Percentiles rank a stretch among this genome's conserved stretches.
Evolutionary conservation across 2,329 filamentous ascomycete genomes (phyloP).

Genomic region (Alternaria brassicae): DNA sequence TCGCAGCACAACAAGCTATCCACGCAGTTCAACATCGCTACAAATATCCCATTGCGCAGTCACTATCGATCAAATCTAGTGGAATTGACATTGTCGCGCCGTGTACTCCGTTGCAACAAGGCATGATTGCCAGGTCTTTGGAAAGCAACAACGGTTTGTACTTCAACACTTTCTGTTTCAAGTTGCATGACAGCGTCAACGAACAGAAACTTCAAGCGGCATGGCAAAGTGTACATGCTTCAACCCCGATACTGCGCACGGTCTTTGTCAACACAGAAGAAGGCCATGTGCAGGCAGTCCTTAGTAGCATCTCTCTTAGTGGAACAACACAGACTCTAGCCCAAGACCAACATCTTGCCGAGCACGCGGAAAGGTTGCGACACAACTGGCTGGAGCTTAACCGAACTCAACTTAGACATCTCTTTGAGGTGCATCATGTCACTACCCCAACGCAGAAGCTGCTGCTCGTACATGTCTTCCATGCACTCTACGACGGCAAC

Average conservation of each 20-base stretch:
- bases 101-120: constrained; percentile 85
- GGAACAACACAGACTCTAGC: constrained; percentile 26
- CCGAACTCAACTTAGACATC: constrained; percentile 55
- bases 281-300: constrained; percentile 76
- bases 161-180: constrained; percentile 76
- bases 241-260: constrained; percentile 73
- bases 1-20: constrained; percentile 66
- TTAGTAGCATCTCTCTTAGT: constrained; percentile 52
- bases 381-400: constrained; percentile 64
- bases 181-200: constrained; percentile 58
- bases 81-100: constrained; percentile 77
- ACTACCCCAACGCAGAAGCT: constrained; percentile 38
- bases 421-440: constrained; percentile 61
- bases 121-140: constrained; percentile 77
- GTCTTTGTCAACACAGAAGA: constrained; percentile 75
- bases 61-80: constrained; percentile 58
- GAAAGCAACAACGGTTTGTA: constrained; percentile 68
- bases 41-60: constrained; percentile 59
- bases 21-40: constrained; percentile 70
- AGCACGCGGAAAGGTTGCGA: constrained; percentile 47
- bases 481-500: constrained; percentile 85
- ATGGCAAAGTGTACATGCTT: constrained; percentile 63
- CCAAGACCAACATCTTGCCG: constrained; percentile 29
- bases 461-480: constrained; percentile 76
- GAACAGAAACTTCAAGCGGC: constrained; percentile 59